These are phyloP conservation scores for Schwanniomyces etchellsii DNA, from an alignment of 1,139 yeast genomes.

Conservation along the genomic window DNA sequence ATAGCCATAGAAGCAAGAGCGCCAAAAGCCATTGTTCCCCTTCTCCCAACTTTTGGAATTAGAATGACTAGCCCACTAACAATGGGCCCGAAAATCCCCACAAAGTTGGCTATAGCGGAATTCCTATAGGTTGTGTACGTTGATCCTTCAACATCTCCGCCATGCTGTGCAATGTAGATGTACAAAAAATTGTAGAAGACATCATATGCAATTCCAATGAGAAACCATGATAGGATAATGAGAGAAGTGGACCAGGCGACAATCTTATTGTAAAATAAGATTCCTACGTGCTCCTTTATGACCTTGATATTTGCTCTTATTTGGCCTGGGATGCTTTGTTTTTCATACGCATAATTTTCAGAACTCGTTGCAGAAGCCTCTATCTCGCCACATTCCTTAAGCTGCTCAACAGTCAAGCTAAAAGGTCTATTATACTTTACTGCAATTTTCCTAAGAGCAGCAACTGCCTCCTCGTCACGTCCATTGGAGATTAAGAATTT, in stretches of 20 bases:
- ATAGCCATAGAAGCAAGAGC: slow-evolving; percentile 49
- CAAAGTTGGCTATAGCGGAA: slow-evolving; percentile 43
- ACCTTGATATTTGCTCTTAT: slow-evolving; percentile 11
- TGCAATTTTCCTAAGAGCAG: slow-evolving; percentile 22
- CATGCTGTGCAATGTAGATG: slow-evolving; percentile 39
- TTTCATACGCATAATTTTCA: slow-evolving; percentile 9
- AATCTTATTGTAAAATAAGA: slow-evolving; percentile 32
- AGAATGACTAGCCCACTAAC: slow-evolving; percentile 43
- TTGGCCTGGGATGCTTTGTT: slow-evolving; percentile 14
- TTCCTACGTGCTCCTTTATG: slow-evolving; percentile 18
- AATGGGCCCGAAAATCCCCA: slow-evolving; percentile 53
- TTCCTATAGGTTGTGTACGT: slow-evolving; percentile 44
- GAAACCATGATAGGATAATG: slow-evolving; percentile 41
- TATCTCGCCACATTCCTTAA: slow-evolving; percentile 23
- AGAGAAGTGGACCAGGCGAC: slow-evolving; percentile 16
- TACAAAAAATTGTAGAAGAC: slow-evolving; percentile 48
- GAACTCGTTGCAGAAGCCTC: too few species aligned
- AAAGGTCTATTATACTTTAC: slow-evolving; percentile 22
- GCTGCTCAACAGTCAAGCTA: slow-evolving; percentile 23
- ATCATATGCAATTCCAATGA: slow-evolving; percentile 49
- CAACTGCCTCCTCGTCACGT: slow-evolving; percentile 29
- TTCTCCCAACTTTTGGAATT: slow-evolving; percentile 46
- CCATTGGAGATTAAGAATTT: slow-evolving; percentile 28
- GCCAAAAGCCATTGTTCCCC: slow-evolving; percentile 52
- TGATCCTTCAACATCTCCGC: slow-evolving; percentile 34